These are phyloP conservation scores for Xylaria nigripes DNA, from an alignment of 495 filamentous ascomycete species.

Conservation along the genomic window DNA sequence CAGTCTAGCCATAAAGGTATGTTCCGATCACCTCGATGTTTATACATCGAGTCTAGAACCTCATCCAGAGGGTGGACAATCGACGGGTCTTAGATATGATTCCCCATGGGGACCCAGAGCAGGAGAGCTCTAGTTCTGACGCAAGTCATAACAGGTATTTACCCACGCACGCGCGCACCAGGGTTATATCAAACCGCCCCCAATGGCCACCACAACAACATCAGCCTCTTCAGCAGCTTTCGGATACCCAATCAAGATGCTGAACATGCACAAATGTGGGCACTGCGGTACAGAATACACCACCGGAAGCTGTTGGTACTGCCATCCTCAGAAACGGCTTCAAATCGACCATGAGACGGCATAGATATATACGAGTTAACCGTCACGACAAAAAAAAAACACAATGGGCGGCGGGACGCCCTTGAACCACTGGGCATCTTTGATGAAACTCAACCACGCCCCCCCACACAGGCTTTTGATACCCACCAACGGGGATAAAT, in stretches of 20 bases:
- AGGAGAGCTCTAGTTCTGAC: conserved; percentile 9
- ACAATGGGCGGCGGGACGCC: not conserved
- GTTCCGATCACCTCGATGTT: conserved; percentile 1
- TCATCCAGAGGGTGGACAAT: not conserved
- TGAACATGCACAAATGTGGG: conserved; percentile 28
- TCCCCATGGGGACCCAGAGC: not conserved
- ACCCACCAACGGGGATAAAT: not conserved
- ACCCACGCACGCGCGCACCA: not conserved
- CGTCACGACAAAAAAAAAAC: conserved; percentile 1
- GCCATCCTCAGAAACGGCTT: conserved; percentile 24
- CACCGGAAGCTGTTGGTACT: conserved; percentile 30
- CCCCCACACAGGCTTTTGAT: conserved; percentile 4
- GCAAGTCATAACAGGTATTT: not conserved
- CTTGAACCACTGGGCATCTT: conserved; percentile 6
- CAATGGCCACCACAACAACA: conserved; percentile 1
- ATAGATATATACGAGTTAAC: conserved; percentile 1
- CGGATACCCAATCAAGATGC: conserved; percentile 13
- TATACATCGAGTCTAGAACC: not conserved
- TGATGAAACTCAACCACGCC: not conserved
- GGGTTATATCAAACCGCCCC: conserved; percentile 8
- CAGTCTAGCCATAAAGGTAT: conserved; percentile 9
- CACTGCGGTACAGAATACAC: conserved; percentile 31
- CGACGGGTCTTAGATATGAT: conserved; percentile 5
- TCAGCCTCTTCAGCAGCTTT: conserved; percentile 2
- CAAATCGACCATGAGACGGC: conserved; percentile 6